These are phyloP conservation scores for Powellomyces hirtus DNA, from an alignment of 192 early-diverging fungal genomes.

Conservation along the genomic window DNA sequence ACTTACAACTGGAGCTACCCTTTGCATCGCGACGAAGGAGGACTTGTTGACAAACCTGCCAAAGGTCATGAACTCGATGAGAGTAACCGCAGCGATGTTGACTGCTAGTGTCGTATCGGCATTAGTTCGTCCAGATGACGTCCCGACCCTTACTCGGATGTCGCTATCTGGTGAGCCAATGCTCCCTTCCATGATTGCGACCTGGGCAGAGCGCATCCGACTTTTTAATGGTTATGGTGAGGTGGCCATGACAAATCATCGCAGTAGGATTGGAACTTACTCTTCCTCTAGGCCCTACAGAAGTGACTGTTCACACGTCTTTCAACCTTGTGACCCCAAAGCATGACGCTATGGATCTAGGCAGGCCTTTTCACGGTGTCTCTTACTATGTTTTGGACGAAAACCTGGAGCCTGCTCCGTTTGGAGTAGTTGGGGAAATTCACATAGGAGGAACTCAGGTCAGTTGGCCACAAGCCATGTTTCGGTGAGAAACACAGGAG, in stretches of 20 bases:
- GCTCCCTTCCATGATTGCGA: not conserved
- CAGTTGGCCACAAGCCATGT: too few relatives aligned
- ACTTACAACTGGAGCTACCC: not conserved
- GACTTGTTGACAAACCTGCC: conserved; percentile 8
- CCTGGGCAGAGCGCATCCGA: not conserved
- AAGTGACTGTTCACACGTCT: not conserved
- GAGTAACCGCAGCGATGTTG: not conserved
- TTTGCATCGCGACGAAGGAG: conserved; percentile 10
- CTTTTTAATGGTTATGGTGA: conserved; percentile 22
- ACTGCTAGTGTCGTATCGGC: not conserved
- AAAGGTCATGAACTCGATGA: not conserved
- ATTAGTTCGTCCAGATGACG: conserved; percentile 2
- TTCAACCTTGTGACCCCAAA: not conserved
- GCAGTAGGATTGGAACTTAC: too few relatives aligned
- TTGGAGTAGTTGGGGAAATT: conserved; percentile 39
- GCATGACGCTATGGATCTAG: not conserved
- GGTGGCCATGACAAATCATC: too few relatives aligned
- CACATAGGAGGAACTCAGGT: too few relatives aligned
- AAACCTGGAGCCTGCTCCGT: conserved; percentile 16
- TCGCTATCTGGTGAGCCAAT: conserved; percentile 9
- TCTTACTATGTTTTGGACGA: conserved; percentile 9
- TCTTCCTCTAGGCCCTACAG: conserved; percentile 25
- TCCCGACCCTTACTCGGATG: not conserved
- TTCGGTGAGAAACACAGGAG: too few relatives aligned
- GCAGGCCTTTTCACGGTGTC: not conserved